Percentiles rank a stretch among this genome's conserved stretches.
These are phyloP conservation scores for Bathelium albidoporum DNA, from an alignment of 495 filamentous ascomycete species.

Conservation along the genomic window DNA sequence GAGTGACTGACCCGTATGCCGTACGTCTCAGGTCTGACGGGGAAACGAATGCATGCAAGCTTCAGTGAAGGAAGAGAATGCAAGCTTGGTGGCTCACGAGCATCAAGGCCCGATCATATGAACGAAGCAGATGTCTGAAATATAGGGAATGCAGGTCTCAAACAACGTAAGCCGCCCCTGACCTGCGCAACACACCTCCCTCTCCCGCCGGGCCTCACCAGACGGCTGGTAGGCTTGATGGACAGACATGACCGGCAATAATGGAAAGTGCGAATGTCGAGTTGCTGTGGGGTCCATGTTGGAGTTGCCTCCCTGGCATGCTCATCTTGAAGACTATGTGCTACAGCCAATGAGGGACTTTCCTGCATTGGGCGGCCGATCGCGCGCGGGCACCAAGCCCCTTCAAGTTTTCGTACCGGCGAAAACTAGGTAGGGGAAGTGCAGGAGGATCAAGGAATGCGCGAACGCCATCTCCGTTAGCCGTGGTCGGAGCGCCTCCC, in stretches of 20 bases:
- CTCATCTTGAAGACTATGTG: neutral
- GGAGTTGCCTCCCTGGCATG: neutral
- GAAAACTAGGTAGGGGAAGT: neutral
- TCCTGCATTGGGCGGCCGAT: neutral
- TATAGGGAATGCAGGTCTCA: constrained; percentile 1
- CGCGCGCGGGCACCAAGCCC: neutral
- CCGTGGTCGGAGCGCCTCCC: neutral
- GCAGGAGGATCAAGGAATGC: neutral
- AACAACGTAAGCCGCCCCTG: neutral
- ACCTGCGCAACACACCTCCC: constrained; percentile 2
- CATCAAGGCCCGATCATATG: neutral
- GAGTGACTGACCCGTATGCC: neutral
- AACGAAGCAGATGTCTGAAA: constrained; percentile 1
- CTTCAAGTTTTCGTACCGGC: too few relatives aligned
- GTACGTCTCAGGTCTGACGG: neutral
- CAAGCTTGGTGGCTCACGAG: neutral
- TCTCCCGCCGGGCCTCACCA: neutral
- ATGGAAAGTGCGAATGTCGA: neutral
- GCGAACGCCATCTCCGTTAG: neutral
- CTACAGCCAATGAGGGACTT: neutral
- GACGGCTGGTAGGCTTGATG: neutral
- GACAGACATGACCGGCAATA: neutral
- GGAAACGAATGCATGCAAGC: neutral
- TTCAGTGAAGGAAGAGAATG: neutral
- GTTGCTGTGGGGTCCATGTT: neutral